phyloP scores from a whole-genome alignment of 768 basidiomycete genomes.

The Suillus paluster region DNA sequence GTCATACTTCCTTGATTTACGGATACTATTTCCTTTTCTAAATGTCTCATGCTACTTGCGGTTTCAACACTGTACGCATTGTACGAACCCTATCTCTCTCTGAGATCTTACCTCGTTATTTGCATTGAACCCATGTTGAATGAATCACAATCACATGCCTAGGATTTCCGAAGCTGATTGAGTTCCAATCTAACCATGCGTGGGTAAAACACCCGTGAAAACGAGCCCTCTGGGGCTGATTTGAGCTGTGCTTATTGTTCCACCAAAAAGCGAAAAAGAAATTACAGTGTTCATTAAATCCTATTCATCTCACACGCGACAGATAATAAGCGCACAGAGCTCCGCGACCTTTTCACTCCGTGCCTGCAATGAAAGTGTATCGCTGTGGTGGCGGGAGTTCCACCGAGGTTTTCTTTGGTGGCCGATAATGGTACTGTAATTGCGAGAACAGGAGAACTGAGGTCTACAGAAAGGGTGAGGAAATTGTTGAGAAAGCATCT shows the following conservation, averaged over 20 bases:
- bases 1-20: background rate
- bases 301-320: too few relatives aligned
- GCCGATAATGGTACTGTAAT: conserved; percentile 10
- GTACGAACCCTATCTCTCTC: background rate
- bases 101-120: background rate
- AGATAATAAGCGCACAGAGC: background rate
- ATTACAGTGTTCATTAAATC: too few relatives aligned
- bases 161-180: too few relatives aligned
- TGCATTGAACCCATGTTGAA: too few relatives aligned
- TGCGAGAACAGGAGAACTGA: conserved; percentile 11
- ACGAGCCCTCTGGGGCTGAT: too few relatives aligned
- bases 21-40: too few relatives aligned
- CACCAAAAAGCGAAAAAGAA: too few relatives aligned
- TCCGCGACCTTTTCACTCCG: background rate
- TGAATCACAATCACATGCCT: too few relatives aligned
- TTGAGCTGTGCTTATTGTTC: too few relatives aligned
- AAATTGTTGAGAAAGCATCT: background rate
- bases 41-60: background rate
- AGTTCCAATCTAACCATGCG: too few relatives aligned
- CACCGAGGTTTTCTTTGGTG: background rate
- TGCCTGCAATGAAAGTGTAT: background rate
- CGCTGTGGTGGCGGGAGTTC: background rate
- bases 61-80: background rate
- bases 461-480: background rate
- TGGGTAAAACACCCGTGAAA: too few relatives aligned